Conservation (phyloP, 2,329 filamentous ascomycete species). For the Fusarium sp. region DNA sequence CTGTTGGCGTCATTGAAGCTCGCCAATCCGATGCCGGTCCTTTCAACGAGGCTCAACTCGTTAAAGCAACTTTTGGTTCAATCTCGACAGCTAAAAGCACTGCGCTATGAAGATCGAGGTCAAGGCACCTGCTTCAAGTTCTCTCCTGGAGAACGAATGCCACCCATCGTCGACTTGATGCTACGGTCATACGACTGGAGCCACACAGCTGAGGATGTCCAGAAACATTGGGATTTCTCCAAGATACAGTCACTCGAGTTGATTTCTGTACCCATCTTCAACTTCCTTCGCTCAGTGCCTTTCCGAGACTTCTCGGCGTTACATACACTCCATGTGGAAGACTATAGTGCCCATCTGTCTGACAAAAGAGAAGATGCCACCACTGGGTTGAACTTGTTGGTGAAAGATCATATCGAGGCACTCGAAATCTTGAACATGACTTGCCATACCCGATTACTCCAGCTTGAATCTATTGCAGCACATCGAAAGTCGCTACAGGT, state of each 20-base stretch:
- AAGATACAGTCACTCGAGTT: constrained; percentile 53
- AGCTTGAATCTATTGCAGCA: constrained; percentile 49
- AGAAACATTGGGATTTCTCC: constrained; percentile 58
- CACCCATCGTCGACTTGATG: constrained; percentile 52
- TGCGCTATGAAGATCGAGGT: constrained; percentile 56
- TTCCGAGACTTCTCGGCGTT: constrained; percentile 50
- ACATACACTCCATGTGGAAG: constrained; percentile 53
- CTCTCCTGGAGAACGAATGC: constrained; percentile 50
- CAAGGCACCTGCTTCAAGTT: constrained; percentile 58
- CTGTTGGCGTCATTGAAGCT: constrained; percentile 54
- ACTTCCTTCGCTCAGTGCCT: constrained; percentile 55
- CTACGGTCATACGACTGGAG: constrained; percentile 61
- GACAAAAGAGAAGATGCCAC: constrained; percentile 54
- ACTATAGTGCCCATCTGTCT: constrained; percentile 53
- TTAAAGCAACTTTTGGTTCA: constrained; percentile 55
- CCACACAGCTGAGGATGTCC: constrained; percentile 51
- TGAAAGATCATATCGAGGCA: constrained; percentile 49
- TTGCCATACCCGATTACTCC: constrained; percentile 53
- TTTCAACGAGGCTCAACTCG: constrained; percentile 52
- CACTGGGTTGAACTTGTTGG: constrained; percentile 48
- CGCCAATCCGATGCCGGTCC: constrained; percentile 50
- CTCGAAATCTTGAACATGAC: constrained; percentile 52
- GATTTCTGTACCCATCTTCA: constrained; percentile 54
- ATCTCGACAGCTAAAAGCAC: constrained; percentile 47
- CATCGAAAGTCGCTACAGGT: constrained; percentile 51